Conservation (phyloP, 2,329 filamentous ascomycete species). For the Plectosphaerella plurivora region DNA sequence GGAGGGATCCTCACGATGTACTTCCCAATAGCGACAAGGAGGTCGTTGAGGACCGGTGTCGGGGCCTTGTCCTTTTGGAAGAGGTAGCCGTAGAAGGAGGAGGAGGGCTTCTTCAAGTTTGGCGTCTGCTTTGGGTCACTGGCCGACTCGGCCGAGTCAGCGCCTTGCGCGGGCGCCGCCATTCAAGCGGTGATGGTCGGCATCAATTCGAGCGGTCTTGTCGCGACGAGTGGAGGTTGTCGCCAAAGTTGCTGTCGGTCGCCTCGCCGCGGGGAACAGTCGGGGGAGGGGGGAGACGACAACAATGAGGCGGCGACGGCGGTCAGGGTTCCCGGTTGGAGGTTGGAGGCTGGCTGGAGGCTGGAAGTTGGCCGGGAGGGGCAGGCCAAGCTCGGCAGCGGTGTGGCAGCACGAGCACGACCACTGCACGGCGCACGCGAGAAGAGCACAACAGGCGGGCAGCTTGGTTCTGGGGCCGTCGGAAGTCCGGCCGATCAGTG, state of each 20-base stretch:
- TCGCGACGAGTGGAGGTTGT: background rate
- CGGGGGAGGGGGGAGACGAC: background rate
- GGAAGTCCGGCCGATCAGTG: background rate
- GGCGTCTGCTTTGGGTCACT: background rate
- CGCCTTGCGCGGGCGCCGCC: conserved; percentile 12
- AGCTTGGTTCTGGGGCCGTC: background rate
- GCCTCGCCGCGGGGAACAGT: background rate
- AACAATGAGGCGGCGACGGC: background rate
- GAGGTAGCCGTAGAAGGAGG: conserved; percentile 55
- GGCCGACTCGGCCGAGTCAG: conserved; percentile 13
- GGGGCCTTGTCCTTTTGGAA: conserved; percentile 65
- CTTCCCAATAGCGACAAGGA: conserved; percentile 63
- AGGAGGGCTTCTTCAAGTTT: background rate
- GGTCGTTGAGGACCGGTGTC: conserved; percentile 60
- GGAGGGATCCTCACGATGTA: conserved; percentile 57
- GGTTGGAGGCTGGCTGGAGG: background rate
- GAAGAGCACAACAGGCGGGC: too few relatives aligned
- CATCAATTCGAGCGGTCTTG: background rate
- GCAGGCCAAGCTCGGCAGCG: too few relatives aligned
- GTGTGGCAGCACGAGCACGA: too few relatives aligned
- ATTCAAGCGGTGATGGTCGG: conserved; percentile 9
- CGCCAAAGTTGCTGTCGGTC: background rate
- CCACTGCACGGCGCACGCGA: too few relatives aligned
- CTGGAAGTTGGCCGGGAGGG: too few relatives aligned
- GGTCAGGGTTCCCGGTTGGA: background rate